Evolutionary conservation across 495 filamentous ascomycete genomes (phyloP).

Genomic region (Hyaloscypha finlandica): DNA sequence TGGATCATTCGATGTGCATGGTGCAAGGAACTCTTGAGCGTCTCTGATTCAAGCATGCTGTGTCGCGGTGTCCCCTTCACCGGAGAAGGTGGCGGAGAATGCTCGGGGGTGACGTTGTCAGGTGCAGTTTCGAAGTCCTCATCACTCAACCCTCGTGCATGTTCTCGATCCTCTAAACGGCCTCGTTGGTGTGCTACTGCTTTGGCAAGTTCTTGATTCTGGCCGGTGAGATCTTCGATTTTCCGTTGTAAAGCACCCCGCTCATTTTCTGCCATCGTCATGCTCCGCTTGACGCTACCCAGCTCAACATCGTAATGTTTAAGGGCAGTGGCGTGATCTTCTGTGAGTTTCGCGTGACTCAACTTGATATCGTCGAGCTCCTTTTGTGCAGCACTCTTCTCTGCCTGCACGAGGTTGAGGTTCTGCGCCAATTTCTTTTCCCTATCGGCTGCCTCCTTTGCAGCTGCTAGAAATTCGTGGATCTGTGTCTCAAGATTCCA

Average conservation of each 20-base stretch:
- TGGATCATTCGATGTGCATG: constrained; percentile 97
- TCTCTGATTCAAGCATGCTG: constrained; percentile 88
- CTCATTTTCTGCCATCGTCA: constrained; percentile 74
- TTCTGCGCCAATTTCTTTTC: constrained; percentile 77
- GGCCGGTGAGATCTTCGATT: constrained; percentile 79
- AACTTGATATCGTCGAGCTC: constrained; percentile 89
- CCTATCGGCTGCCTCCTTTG: constrained; percentile 71
- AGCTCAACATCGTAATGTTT: constrained; percentile 90
- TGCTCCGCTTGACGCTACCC: constrained; percentile 71
- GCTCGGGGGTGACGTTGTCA: constrained; percentile 77
- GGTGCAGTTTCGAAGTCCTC: constrained; percentile 65
- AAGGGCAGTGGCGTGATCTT: constrained; percentile 72
- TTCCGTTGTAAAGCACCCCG: constrained; percentile 72
- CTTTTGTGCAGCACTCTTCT: constrained; percentile 74
- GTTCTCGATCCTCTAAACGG: constrained; percentile 63
- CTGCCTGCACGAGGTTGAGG: constrained; percentile 65
- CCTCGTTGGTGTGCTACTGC: constrained; percentile 72
- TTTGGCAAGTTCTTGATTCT: constrained; percentile 87
- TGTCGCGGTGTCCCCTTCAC: constrained; percentile 90
- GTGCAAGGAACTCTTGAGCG: constrained; percentile 86
- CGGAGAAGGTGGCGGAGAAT: constrained; percentile 87
- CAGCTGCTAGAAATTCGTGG: constrained; percentile 72
- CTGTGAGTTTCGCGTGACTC: constrained; percentile 70
- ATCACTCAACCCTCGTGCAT: constrained; percentile 54
- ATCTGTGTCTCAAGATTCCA: constrained; percentile 91